These are phyloP conservation scores for Torrubiellomyces zombiae DNA, from an alignment of 2,329 filamentous ascomycete genomes.

Conservation along the genomic window DNA sequence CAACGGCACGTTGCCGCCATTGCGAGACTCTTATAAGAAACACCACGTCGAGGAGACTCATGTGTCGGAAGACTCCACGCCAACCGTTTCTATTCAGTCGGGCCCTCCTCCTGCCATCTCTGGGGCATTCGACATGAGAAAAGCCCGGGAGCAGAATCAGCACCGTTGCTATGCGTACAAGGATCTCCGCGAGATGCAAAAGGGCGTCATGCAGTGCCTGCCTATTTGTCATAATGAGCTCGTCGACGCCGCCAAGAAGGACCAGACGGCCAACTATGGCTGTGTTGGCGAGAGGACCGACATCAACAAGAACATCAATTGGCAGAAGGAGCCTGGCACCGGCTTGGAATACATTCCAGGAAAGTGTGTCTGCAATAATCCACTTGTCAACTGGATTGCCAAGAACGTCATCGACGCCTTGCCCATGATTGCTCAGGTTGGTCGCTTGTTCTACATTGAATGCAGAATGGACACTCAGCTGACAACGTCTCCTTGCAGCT, in stretches of 20 bases:
- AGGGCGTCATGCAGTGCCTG: not conserved
- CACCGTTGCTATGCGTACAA: not conserved
- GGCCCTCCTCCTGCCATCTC: too few species aligned
- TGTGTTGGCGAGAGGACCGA: not conserved
- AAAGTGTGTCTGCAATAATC: constrained; percentile 1
- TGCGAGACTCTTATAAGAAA: too few species aligned
- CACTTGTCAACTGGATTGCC: constrained; percentile 1
- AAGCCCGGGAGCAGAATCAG: too few species aligned
- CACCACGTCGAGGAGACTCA: too few species aligned
- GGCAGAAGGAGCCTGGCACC: not conserved
- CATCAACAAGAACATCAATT: not conserved
- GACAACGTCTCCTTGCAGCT: too few species aligned
- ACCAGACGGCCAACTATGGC: constrained; percentile 1
- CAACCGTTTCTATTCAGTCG: too few species aligned
- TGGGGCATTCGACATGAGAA: too few species aligned
- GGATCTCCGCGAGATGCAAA: not conserved
- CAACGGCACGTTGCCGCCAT: too few species aligned
- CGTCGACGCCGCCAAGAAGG: not conserved
- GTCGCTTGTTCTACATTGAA: not conserved
- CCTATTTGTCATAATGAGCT: not conserved
- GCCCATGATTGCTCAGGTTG: constrained; percentile 1
- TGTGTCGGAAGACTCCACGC: too few species aligned
- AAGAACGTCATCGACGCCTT: constrained; percentile 1
- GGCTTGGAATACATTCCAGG: not conserved
- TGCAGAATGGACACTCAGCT: too few species aligned